Conservation (phyloP, 148 eudicot genomes). For the Chenopodium album region DNA sequence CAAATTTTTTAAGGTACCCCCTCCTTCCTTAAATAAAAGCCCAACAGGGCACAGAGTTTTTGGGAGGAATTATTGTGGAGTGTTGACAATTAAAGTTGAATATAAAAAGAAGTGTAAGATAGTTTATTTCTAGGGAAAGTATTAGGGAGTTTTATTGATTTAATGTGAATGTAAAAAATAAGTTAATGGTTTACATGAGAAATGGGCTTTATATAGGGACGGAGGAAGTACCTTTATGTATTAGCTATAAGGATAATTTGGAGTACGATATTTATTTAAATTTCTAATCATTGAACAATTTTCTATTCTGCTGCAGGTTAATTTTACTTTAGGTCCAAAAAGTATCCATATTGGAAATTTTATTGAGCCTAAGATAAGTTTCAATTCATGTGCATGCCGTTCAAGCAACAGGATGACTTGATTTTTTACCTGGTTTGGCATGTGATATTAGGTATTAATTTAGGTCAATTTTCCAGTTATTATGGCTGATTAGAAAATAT, state of each 20-base stretch:
- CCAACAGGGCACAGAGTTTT: no score
- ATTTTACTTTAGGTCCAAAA: constrained; percentile 90
- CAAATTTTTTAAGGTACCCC: constrained; percentile 78
- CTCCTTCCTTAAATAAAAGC: no score
- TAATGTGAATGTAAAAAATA: no score
- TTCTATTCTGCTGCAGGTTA: constrained; percentile 62
- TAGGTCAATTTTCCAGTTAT: background rate
- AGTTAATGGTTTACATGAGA: no score
- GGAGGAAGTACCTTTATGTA: background rate
- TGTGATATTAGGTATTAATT: constrained; percentile 35
- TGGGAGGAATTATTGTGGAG: no score
- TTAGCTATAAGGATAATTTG: background rate
- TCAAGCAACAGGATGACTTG: constrained; percentile 51
- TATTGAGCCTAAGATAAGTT: constrained; percentile 99
- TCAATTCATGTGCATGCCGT: constrained; percentile 70
- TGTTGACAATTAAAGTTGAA: no score
- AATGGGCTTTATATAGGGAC: no score
- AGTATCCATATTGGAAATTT: constrained; percentile 98
- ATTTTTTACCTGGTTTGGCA: constrained; percentile 20
- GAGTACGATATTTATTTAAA: background rate
- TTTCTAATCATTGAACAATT: background rate
- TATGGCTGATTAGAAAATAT: constrained; percentile 23
- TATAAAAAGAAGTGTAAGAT: no score
- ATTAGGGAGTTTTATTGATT: no score
- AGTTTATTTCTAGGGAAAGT: no score